These are phyloP conservation scores for Dimargaris xerosporica DNA, from an alignment of 192 early-diverging fungal genomes.

Conservation along the genomic window DNA sequence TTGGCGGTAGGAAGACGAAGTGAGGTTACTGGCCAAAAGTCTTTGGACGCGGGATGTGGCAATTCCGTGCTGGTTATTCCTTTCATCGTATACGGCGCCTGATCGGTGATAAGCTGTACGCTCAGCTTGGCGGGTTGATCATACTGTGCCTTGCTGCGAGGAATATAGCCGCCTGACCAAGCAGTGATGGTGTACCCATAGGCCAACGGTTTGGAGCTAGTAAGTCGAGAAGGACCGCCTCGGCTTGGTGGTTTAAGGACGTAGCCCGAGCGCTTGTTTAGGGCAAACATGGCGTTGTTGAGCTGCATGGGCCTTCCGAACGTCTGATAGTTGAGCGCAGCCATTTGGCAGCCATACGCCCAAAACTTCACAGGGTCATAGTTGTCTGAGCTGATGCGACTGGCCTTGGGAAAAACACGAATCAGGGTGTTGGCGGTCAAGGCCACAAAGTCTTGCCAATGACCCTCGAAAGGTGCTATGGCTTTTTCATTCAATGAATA, in stretches of 20 bases:
- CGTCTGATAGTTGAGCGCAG: conserved; percentile 82
- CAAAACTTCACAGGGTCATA: conserved; percentile 74
- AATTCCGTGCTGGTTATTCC: too few species aligned
- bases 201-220: too few species aligned
- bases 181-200: too few species aligned
- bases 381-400: conserved; percentile 69
- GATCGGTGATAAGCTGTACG: too few species aligned
- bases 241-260: conserved; percentile 48
- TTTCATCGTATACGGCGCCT: too few species aligned
- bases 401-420: conserved; percentile 65
- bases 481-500: conserved; percentile 60
- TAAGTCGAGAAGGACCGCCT: too few species aligned
- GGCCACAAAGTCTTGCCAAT: conserved; percentile 38
- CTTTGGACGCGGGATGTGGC: too few species aligned
- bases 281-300: conserved; percentile 67
- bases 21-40: too few species aligned
- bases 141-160: too few species aligned
- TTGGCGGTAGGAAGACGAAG: too few species aligned
- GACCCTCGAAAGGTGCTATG: conserved; percentile 17
- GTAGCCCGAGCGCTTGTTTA: conserved; percentile 61
- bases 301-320: conserved; percentile 67
- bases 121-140: too few species aligned
- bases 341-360: conserved; percentile 68
- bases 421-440: conserved; percentile 24
- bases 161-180: too few species aligned